Percentiles rank a stretch among this genome's conserved stretches.
Evolutionary conservation across 2,329 filamentous ascomycete genomes (phyloP).

Genomic region (Coniochaeta pulveracea): DNA sequence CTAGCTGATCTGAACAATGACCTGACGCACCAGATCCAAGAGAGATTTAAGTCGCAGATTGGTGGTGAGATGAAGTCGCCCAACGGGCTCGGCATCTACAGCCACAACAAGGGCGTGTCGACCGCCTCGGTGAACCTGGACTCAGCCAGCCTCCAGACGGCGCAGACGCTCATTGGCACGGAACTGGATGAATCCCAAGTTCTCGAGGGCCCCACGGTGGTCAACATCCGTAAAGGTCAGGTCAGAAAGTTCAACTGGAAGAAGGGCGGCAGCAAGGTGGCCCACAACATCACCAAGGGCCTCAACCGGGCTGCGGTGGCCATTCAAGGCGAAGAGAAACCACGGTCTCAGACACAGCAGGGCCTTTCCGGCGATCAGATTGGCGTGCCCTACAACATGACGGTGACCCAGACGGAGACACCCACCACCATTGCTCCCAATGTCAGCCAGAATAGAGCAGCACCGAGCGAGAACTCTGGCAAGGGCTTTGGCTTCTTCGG

Average conservation of each 20-base stretch:
- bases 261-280: constrained; percentile 86
- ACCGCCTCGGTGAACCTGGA: constrained; percentile 41
- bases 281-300: constrained; percentile 88
- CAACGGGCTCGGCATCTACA: constrained; percentile 47
- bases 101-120: constrained; percentile 36
- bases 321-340: constrained; percentile 43
- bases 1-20: constrained; percentile 93
- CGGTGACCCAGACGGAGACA: constrained; percentile 41
- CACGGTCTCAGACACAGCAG: constrained; percentile 34
- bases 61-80: constrained; percentile 33
- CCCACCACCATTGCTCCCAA: constrained; percentile 18
- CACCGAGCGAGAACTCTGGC: constrained; percentile 25
- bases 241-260: constrained; percentile 99
- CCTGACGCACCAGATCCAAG: constrained; percentile 87
- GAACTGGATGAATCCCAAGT: constrained; percentile 54
- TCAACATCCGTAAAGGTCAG: constrained; percentile 90
- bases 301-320: constrained; percentile 84
- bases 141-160: constrained; percentile 40
- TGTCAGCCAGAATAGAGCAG: constrained; percentile 14
- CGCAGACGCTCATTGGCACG: constrained; percentile 45
- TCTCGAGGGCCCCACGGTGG: constrained; percentile 76
- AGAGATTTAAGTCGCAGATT: constrained; percentile 75
- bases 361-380: constrained; percentile 51
- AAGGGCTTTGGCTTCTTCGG: constrained; percentile 65
- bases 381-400: constrained; percentile 62